Percentiles rank a stretch among this genome's conserved stretches.
Conservation (phyloP, 2,329 filamentous ascomycete species). For the Akanthomyces lecanii region DNA sequence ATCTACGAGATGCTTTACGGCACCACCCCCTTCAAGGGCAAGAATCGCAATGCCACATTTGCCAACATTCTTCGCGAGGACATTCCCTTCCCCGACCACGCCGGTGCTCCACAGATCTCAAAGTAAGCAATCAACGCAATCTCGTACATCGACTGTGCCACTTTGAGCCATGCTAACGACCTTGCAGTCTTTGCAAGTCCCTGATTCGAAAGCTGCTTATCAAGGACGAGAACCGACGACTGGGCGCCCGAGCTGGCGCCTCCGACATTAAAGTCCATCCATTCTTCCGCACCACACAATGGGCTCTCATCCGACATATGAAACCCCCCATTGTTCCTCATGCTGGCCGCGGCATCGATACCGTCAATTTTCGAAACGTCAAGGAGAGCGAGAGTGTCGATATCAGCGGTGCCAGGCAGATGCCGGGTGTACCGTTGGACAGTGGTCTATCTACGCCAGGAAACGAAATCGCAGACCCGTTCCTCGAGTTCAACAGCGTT, state of each 20-base stretch:
- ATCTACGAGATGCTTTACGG: constrained; percentile 99
- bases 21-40: constrained; percentile 98
- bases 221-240: constrained; percentile 91
- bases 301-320: constrained; percentile 95
- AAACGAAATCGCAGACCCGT: constrained; percentile 79
- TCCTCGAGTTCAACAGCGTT: constrained; percentile 98
- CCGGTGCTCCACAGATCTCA: constrained; percentile 77
- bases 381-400: constrained; percentile 97
- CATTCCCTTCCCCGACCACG: constrained; percentile 89
- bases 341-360: constrained; percentile 85
- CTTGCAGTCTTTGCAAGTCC: constrained; percentile 81
- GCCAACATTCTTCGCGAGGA: constrained; percentile 95
- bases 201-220: constrained; percentile 94
- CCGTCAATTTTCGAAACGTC: constrained; percentile 94
- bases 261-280: constrained; percentile 95
- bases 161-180: constrained; percentile 21
- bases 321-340: constrained; percentile 96
- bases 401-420: constrained; percentile 57
- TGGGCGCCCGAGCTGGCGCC: constrained; percentile 90
- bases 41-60: constrained; percentile 97
- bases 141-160: neutral
- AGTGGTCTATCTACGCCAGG: constrained; percentile 81
- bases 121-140: constrained; percentile 59
- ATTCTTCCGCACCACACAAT: constrained; percentile 94
- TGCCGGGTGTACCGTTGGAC: constrained; percentile 77